Evolutionary conservation across 345 rosid species (phyloP).

Genomic region (Moricandia moricandioides): DNA sequence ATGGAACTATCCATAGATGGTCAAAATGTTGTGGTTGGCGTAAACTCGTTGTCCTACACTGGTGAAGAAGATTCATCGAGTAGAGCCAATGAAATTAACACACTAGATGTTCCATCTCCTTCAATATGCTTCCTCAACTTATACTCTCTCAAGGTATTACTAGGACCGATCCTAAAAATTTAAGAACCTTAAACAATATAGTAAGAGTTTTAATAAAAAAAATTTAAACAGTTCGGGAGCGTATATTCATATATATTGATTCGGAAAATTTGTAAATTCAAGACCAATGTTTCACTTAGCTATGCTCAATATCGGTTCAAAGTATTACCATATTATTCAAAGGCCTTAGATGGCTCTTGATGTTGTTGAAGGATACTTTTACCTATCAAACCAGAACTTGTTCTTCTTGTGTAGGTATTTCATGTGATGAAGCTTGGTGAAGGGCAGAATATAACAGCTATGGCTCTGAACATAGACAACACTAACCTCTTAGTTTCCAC

Average conservation of each 20-base stretch:
- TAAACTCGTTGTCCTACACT: constrained; percentile 45
- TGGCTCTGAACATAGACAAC: constrained; percentile 73
- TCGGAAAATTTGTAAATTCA: not conserved
- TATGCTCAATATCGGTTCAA: not conserved
- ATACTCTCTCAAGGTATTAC: constrained; percentile 72
- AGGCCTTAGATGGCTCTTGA: not conserved
- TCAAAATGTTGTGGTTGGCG: constrained; percentile 59
- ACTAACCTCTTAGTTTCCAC: constrained; percentile 91
- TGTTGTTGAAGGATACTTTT: not conserved
- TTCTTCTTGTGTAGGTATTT: constrained; percentile 50
- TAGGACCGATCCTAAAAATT: not conserved
- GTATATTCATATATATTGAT: not conserved
- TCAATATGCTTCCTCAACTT: constrained; percentile 80
- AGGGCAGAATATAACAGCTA: constrained; percentile 78
- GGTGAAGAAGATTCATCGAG: constrained; percentile 43
- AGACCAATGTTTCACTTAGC: not conserved
- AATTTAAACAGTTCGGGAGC: not conserved
- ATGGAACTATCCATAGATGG: constrained; percentile 83
- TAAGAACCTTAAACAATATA: not conserved
- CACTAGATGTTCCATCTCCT: constrained; percentile 54
- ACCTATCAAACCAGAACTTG: not conserved
- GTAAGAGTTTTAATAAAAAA: too few relatives aligned
- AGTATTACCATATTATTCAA: not conserved
- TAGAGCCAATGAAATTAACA: constrained; percentile 33
- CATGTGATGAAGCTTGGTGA: constrained; percentile 66